Conservation (phyloP, 371 early-diverging fungal species). For the Saksenaea oblongispora region DNA sequence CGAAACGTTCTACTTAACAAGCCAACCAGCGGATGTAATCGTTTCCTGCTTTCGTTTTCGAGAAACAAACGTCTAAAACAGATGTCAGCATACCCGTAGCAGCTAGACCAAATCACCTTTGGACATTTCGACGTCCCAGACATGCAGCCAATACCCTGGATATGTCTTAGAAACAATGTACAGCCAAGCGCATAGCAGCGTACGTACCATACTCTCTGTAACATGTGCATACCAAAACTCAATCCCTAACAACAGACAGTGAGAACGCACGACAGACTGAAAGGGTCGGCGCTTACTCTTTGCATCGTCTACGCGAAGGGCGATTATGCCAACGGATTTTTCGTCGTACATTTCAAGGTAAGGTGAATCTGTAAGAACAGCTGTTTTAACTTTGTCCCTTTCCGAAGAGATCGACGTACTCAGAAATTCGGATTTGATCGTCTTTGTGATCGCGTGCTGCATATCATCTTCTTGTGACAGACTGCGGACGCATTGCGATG, state of each 20-base stretch:
- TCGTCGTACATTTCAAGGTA: slow-evolving; percentile 37
- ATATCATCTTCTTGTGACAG: slow-evolving; percentile 35
- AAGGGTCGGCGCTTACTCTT: neutral
- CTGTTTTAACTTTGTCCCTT: slow-evolving; percentile 10
- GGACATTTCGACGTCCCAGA: slow-evolving; percentile 30
- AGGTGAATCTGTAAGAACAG: slow-evolving; percentile 31
- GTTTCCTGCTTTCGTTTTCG: slow-evolving; percentile 20
- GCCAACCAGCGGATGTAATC: slow-evolving; percentile 21
- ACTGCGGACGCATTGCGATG: slow-evolving; percentile 50
- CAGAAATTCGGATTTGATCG: slow-evolving; percentile 28
- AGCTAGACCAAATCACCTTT: slow-evolving; percentile 26
- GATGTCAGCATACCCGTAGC: neutral
- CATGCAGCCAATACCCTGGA: slow-evolving; percentile 55
- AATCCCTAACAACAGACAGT: slow-evolving; percentile 20
- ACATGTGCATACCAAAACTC: slow-evolving; percentile 63
- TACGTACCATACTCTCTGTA: slow-evolving; percentile 60
- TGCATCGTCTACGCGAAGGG: slow-evolving; percentile 28
- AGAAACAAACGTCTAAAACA: slow-evolving; percentile 33
- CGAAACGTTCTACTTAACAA: too few species aligned
- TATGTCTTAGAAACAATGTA: neutral
- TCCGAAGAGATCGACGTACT: slow-evolving; percentile 19
- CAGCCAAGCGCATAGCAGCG: neutral
- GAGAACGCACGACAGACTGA: neutral
- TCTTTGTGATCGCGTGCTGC: slow-evolving; percentile 22
- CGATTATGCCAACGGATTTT: slow-evolving; percentile 53